These are phyloP conservation scores for Lagenidium giganteum DNA, from an alignment of 352 stramenopile species.

Conservation along the genomic window DNA sequence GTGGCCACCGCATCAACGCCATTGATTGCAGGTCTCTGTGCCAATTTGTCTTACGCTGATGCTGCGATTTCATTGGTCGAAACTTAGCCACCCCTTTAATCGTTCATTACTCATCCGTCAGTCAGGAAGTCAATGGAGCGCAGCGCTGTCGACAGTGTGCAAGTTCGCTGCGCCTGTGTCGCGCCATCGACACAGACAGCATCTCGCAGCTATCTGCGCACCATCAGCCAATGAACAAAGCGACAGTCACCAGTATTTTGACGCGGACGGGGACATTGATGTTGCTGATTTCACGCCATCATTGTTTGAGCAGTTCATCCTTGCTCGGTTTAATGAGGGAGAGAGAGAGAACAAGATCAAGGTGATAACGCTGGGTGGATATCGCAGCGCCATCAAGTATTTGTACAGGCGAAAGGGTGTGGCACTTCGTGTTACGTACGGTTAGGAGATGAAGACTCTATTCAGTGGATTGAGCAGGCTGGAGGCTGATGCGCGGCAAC, in stretches of 20 bases:
- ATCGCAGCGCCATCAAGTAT: slow-evolving; percentile 1
- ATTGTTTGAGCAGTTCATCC: not conserved
- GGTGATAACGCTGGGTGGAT: not conserved
- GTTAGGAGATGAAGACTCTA: not conserved
- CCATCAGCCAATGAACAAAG: too few species aligned
- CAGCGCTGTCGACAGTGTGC: too few species aligned
- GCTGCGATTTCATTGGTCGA: too few species aligned
- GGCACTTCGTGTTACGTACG: not conserved
- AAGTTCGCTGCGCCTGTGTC: not conserved
- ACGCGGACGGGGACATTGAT: not conserved
- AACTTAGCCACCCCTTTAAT: too few species aligned
- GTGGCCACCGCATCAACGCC: too few species aligned
- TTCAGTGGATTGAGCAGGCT: not conserved
- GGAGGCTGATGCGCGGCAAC: not conserved
- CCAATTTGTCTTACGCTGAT: too few species aligned
- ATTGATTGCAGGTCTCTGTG: too few species aligned
- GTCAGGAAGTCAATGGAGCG: too few species aligned
- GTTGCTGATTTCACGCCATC: not conserved
- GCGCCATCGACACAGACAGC: not conserved
- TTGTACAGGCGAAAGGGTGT: not conserved
- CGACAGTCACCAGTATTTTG: not conserved
- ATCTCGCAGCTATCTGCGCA: not conserved
- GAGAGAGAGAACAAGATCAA: not conserved
- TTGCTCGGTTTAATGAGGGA: not conserved
- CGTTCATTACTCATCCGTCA: too few species aligned